Percentiles rank a stretch among this genome's conserved stretches.
Evolutionary conservation across 2,329 filamentous ascomycete genomes (phyloP).

Genomic region (Phoma sp.): DNA sequence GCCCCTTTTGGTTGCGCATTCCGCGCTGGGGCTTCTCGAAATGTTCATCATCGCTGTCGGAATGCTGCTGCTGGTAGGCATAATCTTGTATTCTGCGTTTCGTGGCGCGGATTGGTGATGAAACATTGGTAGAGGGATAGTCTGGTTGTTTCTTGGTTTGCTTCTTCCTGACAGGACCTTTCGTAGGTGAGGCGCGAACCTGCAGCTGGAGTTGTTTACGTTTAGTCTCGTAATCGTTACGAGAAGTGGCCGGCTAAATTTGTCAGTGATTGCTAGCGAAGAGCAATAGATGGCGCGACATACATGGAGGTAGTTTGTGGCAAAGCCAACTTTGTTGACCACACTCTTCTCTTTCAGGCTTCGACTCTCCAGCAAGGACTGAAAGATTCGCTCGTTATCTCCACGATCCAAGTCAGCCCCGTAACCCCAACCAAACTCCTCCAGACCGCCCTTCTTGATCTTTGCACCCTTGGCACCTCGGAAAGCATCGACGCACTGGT

Average conservation of each 20-base stretch:
- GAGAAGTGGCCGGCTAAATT: constrained; percentile 51
- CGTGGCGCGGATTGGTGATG: constrained; percentile 64
- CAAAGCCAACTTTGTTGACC: constrained; percentile 69
- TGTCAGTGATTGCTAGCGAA: constrained; percentile 18
- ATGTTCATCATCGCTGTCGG: constrained; percentile 34
- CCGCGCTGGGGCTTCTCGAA: constrained; percentile 32
- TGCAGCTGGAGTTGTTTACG: constrained; percentile 56
- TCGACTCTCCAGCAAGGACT: constrained; percentile 74
- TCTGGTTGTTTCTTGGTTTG: constrained; percentile 47
- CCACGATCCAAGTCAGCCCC: constrained; percentile 73
- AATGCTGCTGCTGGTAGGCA: constrained; percentile 32
- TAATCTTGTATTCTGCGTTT: constrained; percentile 43
- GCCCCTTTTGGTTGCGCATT: constrained; percentile 29
- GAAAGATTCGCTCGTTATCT: constrained; percentile 84
- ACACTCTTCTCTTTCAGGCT: constrained; percentile 74
- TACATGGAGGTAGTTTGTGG: constrained; percentile 75
- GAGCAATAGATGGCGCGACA: constrained; percentile 34
- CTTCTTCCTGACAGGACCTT: constrained; percentile 35
- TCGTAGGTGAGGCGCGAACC: constrained; percentile 56
- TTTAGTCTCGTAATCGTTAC: constrained; percentile 51
- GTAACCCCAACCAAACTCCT: constrained; percentile 65
- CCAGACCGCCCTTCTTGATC: constrained; percentile 58
- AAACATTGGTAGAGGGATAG: constrained; percentile 70
- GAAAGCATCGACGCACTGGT: constrained; percentile 84
- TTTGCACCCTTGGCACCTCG: constrained; percentile 71